Evolutionary conservation across 179 eudicot genomes (phyloP), one percentile per base, ranked within the genome.

Genomic region (Nepenthes alata): DNA sequence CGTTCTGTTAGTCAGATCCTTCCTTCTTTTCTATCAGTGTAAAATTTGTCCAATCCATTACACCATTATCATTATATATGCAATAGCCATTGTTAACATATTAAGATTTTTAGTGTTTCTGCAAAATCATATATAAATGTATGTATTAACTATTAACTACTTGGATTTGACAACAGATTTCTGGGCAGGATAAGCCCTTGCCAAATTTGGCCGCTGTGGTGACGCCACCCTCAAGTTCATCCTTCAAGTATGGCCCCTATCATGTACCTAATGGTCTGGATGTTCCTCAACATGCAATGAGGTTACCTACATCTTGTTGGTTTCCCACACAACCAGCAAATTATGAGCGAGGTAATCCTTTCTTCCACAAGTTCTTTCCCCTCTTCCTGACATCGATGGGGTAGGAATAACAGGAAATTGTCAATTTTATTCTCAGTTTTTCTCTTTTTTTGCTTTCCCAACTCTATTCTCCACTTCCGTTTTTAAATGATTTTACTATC

Each of bases 181-280:
- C 97, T 65, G 95, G 97, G 59, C 84, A 84, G 77, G 97, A 86
- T 80, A 91, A 81, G 71, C 59, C 83, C 66, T 55, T 79, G 9
- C 60, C 74, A 4, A 85, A 78, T 64, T n/a, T 49, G 72, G 53
- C 75, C 13, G 60, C 81, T 37, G 61, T 72, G 48, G 66, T 61
- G 59, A 65, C 74, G 48, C 47, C 76, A n/a, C 60, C 8, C 45
- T 49, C 79, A 49, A 80, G 61, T 72, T 69, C 88, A 53, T 77
- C 89, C 63, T 45, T 14, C 53, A 80, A 52, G 62, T 67, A 80
- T 51, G 80, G 83, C 79, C 66, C 75, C 37, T 69, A 76, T 58
- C 72, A 77, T 63, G 64, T 64, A 12, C 80, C 89, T 63, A 70
- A 58, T 62, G 60, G 64, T 47, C 45, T 58, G 61, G 86, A 80